phyloP scores from a whole-genome alignment of 176 grass and related monocot species.

The Aegilops speltoides region DNA sequence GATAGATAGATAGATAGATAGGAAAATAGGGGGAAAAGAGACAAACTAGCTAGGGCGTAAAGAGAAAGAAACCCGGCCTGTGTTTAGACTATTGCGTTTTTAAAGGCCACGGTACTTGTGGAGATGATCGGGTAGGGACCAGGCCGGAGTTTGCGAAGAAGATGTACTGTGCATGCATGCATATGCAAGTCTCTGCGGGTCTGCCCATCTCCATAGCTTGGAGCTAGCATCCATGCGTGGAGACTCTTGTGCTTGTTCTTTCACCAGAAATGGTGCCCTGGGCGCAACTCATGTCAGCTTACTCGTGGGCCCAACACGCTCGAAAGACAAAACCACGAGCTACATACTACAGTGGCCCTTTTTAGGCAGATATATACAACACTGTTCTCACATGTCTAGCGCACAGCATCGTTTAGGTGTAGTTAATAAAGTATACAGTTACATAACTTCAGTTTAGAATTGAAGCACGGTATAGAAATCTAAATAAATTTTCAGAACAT shows the following conservation, averaged over 20 bases:
- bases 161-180: conserved; percentile 10
- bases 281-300: conserved; percentile 42
- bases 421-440: neutral
- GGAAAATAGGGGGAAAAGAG: neutral
- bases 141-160: neutral
- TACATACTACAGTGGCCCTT: neutral
- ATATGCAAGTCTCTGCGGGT: conserved; percentile 11
- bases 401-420: neutral
- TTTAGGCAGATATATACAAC: neutral
- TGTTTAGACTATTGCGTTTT: neutral
- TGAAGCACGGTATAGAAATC: neutral
- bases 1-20: accelerated
- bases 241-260: conserved; percentile 47
- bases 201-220: conserved; percentile 14
- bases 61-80: neutral
- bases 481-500: too few species aligned
- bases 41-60: neutral
- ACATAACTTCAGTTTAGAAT: neutral
- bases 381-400: neutral
- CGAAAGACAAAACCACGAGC: conserved; percentile 19
- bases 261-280: conserved; percentile 44
- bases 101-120: neutral
- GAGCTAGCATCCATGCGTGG: conserved; percentile 14
- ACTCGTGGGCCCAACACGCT: conserved; percentile 17
- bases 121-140: neutral